Evolutionary conservation across 2,329 filamentous ascomycete species (phyloP), one percentile per base, ranked within the genome.

Genomic region (Leptographium wingfieldii): DNA sequence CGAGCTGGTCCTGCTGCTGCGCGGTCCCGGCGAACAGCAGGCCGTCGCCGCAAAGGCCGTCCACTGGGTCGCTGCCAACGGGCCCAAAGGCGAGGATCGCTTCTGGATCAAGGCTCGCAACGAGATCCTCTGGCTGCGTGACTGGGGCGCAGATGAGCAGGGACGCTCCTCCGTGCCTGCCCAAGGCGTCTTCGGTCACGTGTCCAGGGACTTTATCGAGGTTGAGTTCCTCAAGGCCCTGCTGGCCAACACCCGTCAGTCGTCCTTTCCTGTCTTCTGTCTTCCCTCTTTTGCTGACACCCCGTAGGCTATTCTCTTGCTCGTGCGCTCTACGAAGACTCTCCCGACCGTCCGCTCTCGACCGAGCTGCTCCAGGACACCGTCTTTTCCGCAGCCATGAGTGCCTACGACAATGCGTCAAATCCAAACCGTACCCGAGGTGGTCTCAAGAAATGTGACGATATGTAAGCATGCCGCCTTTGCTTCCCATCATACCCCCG

Each of bases 341-440:
- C 76, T 0, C 68, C 73, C 2, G 74, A 81, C 22, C 71, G 69
- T 3, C 78, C 80, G 5, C 73, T 89, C 3, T 67, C 77, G 2
- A 67, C 69, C 3, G 70, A 77, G 3, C 69, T 77, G 7, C 72
- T 90, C 1, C 80, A 83, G 67, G 77, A 82, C 5, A 81, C 83
- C 1, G 75, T 90, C 10, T 73, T 88, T 51, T 76, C 76, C 1
- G 77, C 83, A 55, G 85, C 86, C 1, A 80, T 91, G 74, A 77
- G 81, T 59, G 81, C 86, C 4, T 94, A 91, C 68, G 89, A 94
- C 67, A 89, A 89, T 68, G 88, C 89, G 3, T 88, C 86, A 27
- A 94, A 94, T 67, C 87, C 87, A 0, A 91, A 92, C 66, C 82
- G 83, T 59, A 88, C 81, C 2, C 79, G 88, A 64, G 89, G 89